These are phyloP conservation scores for Beauveria sp. DNA, from an alignment of 2,329 filamentous ascomycete genomes.

Conservation along the genomic window DNA sequence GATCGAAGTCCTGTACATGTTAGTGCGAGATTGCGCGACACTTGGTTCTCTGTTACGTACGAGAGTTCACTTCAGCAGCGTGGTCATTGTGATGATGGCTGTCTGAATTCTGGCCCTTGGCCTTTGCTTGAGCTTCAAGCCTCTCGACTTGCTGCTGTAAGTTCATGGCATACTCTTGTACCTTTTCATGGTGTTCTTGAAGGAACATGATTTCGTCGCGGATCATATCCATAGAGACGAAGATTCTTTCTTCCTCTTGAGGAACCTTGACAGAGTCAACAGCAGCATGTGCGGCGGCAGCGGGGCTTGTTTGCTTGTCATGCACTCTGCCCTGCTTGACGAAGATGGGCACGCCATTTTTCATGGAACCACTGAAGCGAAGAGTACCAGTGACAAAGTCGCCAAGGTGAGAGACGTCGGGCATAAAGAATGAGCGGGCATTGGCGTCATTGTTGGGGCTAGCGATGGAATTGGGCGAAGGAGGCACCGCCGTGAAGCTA, in stretches of 20 bases:
- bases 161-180: conserved; percentile 46
- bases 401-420: conserved; percentile 46
- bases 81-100: not conserved
- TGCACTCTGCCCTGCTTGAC: conserved; percentile 47
- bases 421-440: conserved; percentile 46
- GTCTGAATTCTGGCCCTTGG: conserved; percentile 23
- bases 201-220: conserved; percentile 48
- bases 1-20: conserved; percentile 44
- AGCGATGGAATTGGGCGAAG: conserved; percentile 27
- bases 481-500: conserved; percentile 33
- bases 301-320: conserved; percentile 31
- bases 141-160: conserved; percentile 44
- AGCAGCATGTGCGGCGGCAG: conserved; percentile 33
- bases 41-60: not conserved
- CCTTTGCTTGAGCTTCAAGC: conserved; percentile 42
- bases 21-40: conserved; percentile 4
- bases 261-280: conserved; percentile 44
- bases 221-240: conserved; percentile 56
- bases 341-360: conserved; percentile 48
- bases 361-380: conserved; percentile 41
- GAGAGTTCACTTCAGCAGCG: not conserved
- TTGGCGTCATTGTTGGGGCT: conserved; percentile 34
- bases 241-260: conserved; percentile 49
- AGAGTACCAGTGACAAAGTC: conserved; percentile 50
- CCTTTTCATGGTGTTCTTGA: conserved; percentile 48